Percentiles rank a stretch among this genome's conserved stretches.
phyloP scores from a whole-genome alignment of 352 stramenopile species.

The Phytophthora foliorum region DNA sequence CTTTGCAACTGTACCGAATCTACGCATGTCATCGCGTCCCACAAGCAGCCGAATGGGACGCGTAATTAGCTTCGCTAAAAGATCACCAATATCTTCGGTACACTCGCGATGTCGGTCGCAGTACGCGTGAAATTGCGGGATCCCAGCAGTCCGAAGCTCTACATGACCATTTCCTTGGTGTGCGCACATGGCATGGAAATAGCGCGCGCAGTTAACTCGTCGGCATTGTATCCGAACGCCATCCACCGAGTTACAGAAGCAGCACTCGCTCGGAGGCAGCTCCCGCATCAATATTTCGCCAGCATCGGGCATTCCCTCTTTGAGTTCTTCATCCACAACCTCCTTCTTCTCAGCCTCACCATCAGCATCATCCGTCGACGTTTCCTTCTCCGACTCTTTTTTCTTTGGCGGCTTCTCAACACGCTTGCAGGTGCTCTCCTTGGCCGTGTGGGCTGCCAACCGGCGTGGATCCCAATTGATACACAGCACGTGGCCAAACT shows the following conservation, averaged over 20 bases:
- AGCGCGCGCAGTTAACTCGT: slow-evolving; percentile 54
- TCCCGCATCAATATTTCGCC: slow-evolving; percentile 30
- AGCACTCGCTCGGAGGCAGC: slow-evolving; percentile 43
- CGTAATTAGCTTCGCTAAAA: slow-evolving; percentile 66
- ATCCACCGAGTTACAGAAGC: slow-evolving; percentile 49
- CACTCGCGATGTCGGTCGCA: slow-evolving; percentile 68
- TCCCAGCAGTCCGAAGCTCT: slow-evolving; percentile 42
- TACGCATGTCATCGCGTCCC: slow-evolving; percentile 60
- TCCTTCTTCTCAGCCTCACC: slow-evolving; percentile 18
- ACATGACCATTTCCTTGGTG: slow-evolving; percentile 51
- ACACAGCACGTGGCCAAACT: slow-evolving; percentile 60
- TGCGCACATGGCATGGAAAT: slow-evolving; percentile 77
- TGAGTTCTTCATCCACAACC: slow-evolving; percentile 9
- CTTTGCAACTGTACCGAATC: slow-evolving; percentile 56
- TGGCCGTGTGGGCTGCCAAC: slow-evolving; percentile 35
- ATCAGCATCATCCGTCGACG: neutral
- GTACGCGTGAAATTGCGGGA: slow-evolving; percentile 69
- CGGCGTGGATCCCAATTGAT: slow-evolving; percentile 57
- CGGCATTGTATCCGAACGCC: slow-evolving; percentile 74
- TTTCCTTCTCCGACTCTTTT: slow-evolving; percentile 15
- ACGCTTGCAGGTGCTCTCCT: slow-evolving; percentile 33
- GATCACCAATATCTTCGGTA: slow-evolving; percentile 45
- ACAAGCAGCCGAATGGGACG: slow-evolving; percentile 58
- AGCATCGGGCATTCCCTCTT: slow-evolving; percentile 13
- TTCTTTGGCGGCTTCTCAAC: slow-evolving; percentile 29